Conservation (phyloP, 441 rosid species). For the Mallotus japonicus region DNA sequence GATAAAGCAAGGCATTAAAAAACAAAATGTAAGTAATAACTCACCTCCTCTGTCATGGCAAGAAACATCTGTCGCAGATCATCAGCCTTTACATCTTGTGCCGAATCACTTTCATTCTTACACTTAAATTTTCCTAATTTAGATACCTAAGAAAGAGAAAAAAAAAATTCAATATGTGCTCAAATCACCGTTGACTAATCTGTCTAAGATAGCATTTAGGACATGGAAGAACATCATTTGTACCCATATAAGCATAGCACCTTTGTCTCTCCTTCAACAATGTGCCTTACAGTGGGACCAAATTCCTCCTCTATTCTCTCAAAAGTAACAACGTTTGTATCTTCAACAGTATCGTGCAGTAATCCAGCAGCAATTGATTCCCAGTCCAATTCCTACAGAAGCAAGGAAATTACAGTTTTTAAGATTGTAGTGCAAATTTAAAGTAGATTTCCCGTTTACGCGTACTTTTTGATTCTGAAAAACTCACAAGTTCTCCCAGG, state of each 20-base stretch:
- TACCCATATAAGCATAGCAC: constrained; percentile 39
- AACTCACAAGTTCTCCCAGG: constrained; percentile 93
- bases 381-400: constrained; percentile 91
- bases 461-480: constrained; percentile 18
- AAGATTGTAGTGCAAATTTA: constrained; percentile 24
- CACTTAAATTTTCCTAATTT: constrained; percentile 90
- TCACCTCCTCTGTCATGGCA: constrained; percentile 98
- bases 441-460: constrained; percentile 14
- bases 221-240: constrained; percentile 16
- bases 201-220: constrained; percentile 7
- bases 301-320: constrained; percentile 92
- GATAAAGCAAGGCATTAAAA: neutral
- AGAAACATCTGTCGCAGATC: constrained; percentile 97
- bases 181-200: constrained; percentile 17
- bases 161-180: constrained; percentile 19
- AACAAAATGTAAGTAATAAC: neutral
- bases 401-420: constrained; percentile 27
- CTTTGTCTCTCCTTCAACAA: constrained; percentile 99
- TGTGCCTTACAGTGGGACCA: constrained; percentile 82
- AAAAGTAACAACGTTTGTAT: constrained; percentile 90
- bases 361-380: constrained; percentile 97
- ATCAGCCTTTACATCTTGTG: constrained; percentile 97
- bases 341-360: constrained; percentile 97
- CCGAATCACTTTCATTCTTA: constrained; percentile 63
- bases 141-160: constrained; percentile 57